Percentiles rank a stretch among this genome's conserved stretches.
phyloP scores from a whole-genome alignment of 1,139 yeast species.

The Arxiozyma slooffiae region DNA sequence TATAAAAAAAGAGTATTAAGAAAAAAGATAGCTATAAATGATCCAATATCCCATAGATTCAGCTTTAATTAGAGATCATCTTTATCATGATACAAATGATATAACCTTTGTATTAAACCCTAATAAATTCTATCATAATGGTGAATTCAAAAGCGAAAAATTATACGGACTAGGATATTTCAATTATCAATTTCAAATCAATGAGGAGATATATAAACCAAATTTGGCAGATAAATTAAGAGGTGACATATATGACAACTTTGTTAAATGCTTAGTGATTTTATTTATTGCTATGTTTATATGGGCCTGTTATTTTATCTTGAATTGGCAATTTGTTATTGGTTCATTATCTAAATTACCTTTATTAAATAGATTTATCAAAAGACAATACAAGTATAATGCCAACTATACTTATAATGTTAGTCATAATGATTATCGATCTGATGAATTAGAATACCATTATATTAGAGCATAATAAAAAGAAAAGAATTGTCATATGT shows the following conservation, averaged over 20 bases:
- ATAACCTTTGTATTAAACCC: slow-evolving; percentile 23
- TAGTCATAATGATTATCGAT: not conserved
- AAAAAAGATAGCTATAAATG: slow-evolving; percentile 10
- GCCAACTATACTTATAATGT: not conserved
- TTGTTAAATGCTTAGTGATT: slow-evolving; percentile 13
- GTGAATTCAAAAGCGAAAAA: slow-evolving; percentile 25
- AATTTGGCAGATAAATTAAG: slow-evolving; percentile 14
- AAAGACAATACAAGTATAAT: not conserved
- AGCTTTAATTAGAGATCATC: slow-evolving; percentile 31
- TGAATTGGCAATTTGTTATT: slow-evolving; percentile 57
- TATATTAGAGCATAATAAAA: slow-evolving; percentile 5
- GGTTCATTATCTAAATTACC: slow-evolving; percentile 27
- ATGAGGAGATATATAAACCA: slow-evolving; percentile 17
- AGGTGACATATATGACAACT: slow-evolving; percentile 20
- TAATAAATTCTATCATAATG: slow-evolving; percentile 20
- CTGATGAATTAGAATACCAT: slow-evolving; percentile 8
- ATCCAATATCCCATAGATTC: slow-evolving; percentile 32
- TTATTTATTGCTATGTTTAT: slow-evolving; percentile 10
- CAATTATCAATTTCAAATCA: slow-evolving; percentile 23
- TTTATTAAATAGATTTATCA: slow-evolving; percentile 29
- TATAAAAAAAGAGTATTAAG: too few relatives aligned
- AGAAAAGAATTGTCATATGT: too few relatives aligned
- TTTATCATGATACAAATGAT: slow-evolving; percentile 27
- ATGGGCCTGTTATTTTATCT: slow-evolving; percentile 24
- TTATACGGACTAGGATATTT: slow-evolving; percentile 30